Evolutionary conservation across 2,329 filamentous ascomycete genomes (phyloP), one percentile per base, ranked within the genome.

Genomic region (Paecilomyces sp.): DNA sequence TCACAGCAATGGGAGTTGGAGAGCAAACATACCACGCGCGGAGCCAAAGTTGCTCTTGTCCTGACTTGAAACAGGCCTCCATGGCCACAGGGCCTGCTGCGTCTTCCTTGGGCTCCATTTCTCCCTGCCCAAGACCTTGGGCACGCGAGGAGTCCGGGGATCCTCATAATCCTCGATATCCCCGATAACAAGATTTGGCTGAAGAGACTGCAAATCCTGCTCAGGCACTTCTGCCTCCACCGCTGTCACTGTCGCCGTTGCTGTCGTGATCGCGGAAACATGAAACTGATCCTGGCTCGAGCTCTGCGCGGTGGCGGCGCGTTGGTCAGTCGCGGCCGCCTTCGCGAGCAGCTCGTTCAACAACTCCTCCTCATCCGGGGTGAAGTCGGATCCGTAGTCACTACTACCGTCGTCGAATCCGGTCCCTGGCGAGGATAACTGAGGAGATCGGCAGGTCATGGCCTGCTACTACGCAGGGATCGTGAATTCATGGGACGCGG

Each of bases 361-460:
- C 34, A 83, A 73, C 54, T 79, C 77, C 62, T 84, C 80, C 73
- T 86, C 83, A 63, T 84, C 81, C 2, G 78, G 71, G 7, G 83
- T 80, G 64, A 88, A 80, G 62, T 88, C 85, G 4, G 83, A 85
- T 62, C 84, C 86, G 79, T 88, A 88, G 64, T 87, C 84, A 71
- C 82, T 86, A 54, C 65, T 67, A 30, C 70, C 62, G 30, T 65
- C 59, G 33, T 55, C 31, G 54, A 36, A 58, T 30, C 15, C 61
- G 58, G 11, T 76, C 70, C 57, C 60, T 59, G 56, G 58, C 56
- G 57, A 59, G 33, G 31, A 22, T 33, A 51, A 60, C 30, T 59
- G 58, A 25, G 56, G 28, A 59, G 59, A 61, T 65, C 62, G 61
- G 68, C 68, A 71, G 70, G 69, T 68, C 69, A 73, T 73, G 67